Percentiles rank a stretch among this genome's conserved stretches.
Evolutionary conservation across 78 protist species (phyloP).

Genomic region (Isochrysis galbana): DNA sequence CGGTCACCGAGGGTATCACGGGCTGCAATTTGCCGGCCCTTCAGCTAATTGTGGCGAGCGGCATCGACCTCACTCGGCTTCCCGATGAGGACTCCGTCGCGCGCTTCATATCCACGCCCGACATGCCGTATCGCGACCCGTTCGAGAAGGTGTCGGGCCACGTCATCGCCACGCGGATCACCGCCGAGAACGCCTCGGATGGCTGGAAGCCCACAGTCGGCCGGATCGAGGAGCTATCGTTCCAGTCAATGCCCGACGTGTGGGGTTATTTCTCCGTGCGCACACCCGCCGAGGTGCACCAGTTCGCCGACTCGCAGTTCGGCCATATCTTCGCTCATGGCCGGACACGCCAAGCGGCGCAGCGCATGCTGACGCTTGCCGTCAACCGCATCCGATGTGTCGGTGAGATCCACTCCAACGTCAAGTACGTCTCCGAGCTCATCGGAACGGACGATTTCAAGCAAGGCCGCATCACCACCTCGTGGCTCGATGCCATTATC

Average conservation of each 20-base stretch:
- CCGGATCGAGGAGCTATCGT: slow-evolving; percentile 67
- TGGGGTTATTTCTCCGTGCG: slow-evolving; percentile 96
- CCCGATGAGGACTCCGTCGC: background rate
- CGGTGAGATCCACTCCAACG: slow-evolving; percentile 77
- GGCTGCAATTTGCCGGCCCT: slow-evolving; percentile 85
- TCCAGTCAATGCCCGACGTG: slow-evolving; percentile 46
- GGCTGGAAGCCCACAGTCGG: slow-evolving; percentile 59
- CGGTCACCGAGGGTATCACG: slow-evolving; percentile 77
- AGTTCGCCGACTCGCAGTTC: slow-evolving; percentile 81
- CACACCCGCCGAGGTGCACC: slow-evolving; percentile 69
- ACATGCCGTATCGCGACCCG: background rate
- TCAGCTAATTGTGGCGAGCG: slow-evolving; percentile 66
- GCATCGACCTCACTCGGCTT: background rate
- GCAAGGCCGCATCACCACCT: background rate
- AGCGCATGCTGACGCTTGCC: slow-evolving; percentile 66
- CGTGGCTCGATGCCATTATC: slow-evolving; percentile 81
- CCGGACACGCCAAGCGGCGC: slow-evolving; percentile 68
- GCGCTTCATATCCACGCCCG: background rate
- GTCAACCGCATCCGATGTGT: slow-evolving; percentile 79
- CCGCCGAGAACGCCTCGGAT: slow-evolving; percentile 97
- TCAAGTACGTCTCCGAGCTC: background rate
- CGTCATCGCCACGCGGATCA: slow-evolving; percentile 93
- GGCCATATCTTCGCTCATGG: slow-evolving; percentile 91
- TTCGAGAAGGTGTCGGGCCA: slow-evolving; percentile 40
- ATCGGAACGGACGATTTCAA: background rate